Percentiles rank a stretch among this genome's conserved stretches.
phyloP scores from a whole-genome alignment of 805 yeast species.

The Metschnikowia bowlesiae region DNA sequence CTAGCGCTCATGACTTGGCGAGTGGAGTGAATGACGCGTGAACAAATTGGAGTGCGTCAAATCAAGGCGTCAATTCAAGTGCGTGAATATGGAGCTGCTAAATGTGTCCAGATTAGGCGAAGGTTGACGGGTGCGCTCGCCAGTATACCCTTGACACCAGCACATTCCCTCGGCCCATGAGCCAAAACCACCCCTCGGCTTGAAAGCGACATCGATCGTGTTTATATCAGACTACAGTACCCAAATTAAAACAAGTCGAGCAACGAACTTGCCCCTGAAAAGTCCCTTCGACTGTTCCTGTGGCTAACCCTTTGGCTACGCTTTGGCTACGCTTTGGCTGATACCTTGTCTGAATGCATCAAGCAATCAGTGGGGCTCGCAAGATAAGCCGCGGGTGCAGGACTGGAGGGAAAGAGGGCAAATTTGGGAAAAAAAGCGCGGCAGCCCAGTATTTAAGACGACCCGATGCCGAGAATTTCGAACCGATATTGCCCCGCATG shows the following conservation, averaged over 20 bases:
- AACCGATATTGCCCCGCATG: not conserved
- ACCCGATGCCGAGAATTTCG: not conserved
- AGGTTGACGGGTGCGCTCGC: no score
- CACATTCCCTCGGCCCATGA: no score
- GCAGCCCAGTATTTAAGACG: not conserved
- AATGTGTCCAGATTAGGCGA: not conserved
- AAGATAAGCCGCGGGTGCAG: not conserved
- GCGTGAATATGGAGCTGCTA: not conserved
- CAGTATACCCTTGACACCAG: no score
- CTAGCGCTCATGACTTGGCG: not conserved
- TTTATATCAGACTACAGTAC: no score
- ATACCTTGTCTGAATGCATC: not conserved
- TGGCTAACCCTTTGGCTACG: no score
- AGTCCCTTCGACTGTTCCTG: no score
- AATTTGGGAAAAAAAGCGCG: constrained; percentile 2
- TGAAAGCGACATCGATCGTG: no score
- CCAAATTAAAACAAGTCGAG: no score
- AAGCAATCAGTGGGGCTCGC: not conserved
- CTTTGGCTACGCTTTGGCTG: not conserved
- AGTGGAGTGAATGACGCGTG: not conserved
- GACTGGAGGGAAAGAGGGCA: not conserved
- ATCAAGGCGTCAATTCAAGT: not conserved
- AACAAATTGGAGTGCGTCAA: not conserved
- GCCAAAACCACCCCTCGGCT: no score
- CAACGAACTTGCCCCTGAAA: no score